These are phyloP conservation scores for Byssothecium circinans DNA, from an alignment of 2,329 filamentous ascomycete genomes.

Conservation along the genomic window DNA sequence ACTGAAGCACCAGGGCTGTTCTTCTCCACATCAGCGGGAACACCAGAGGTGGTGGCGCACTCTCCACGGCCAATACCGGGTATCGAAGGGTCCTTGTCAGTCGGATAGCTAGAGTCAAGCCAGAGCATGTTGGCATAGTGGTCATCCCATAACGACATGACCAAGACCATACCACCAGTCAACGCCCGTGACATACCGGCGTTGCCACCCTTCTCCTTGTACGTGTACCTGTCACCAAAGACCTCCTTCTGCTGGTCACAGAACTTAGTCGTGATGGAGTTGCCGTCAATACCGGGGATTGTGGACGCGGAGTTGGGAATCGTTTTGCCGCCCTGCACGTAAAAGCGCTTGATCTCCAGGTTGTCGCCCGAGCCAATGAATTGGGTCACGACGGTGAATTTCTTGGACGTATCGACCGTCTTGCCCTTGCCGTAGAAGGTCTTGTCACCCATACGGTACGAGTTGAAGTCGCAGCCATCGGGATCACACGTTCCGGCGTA, in stretches of 20 bases:
- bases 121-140: constrained; percentile 68
- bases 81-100: constrained; percentile 16
- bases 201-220: constrained; percentile 51
- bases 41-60: constrained; percentile 17
- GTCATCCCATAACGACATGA: constrained; percentile 63
- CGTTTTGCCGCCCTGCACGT: constrained; percentile 49
- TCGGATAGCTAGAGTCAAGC: constrained; percentile 67
- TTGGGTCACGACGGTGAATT: constrained; percentile 52
- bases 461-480: constrained; percentile 63
- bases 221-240: constrained; percentile 57
- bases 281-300: constrained; percentile 52
- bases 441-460: constrained; percentile 62
- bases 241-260: constrained; percentile 57
- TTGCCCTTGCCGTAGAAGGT: constrained; percentile 62
- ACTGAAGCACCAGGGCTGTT: constrained; percentile 14
- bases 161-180: constrained; percentile 59
- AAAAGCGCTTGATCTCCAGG: constrained; percentile 51
- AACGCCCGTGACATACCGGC: constrained; percentile 23
- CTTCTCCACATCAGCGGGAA: constrained; percentile 21
- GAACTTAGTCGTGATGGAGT: constrained; percentile 57
- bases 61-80: constrained; percentile 19
- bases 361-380: constrained; percentile 46
- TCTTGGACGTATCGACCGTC: constrained; percentile 42
- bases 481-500: constrained; percentile 65
- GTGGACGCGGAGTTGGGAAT: constrained; percentile 48